Base-by-base conservation (phyloP, 2,329 filamentous ascomycete genomes). In the Pseudopithomyces maydicus region DNA sequence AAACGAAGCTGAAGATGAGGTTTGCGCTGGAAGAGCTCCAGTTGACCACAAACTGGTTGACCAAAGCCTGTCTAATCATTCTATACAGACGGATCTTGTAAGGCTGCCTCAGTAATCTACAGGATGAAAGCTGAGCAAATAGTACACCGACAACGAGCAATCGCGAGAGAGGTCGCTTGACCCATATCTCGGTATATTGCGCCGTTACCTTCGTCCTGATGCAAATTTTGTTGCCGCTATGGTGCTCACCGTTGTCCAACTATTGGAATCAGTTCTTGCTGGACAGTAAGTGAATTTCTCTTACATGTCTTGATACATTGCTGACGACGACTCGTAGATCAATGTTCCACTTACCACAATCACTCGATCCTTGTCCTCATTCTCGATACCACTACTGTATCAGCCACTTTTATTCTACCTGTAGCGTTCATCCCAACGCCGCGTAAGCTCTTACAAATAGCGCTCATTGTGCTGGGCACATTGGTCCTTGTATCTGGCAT, bases 21-120 rank as follows among this genome's bases (percentile, higher is more conserved):
- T 68, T 68, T 35, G 56, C 64, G 3, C 60, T 72, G 4, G 70
- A 73, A 45, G 66, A 68, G 43, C 58, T 69, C 23, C 69, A 70
- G 12, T 58, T 71, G 14, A 39, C 67, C 7, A 68, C 63, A 11
- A 55, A 50, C 22, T 73, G 68, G 69, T 55, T 70, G 1, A 65
- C 72, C 12, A 71, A 72, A 48, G 63, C 63, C 12, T 72, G 69
- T 33, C 56, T 73, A 4, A 33, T 73, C 22, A 55, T 73, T 2
- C 45, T 73, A 10, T 70, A 71, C 47, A 63, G 61, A 54, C 62
- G 70, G 11, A 72, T 73, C 19, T 70, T 70, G 70, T 73, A 63
- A 23, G 69, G 53, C 14, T 15, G 29, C n/a, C 7, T 36, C 17
- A 1, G 5, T 19, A 10, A 12, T 35, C 8, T 29, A 8, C 26